phyloP scores from a whole-genome alignment of 2,329 filamentous ascomycete species.

The Trichophyton mentagrophytes region DNA sequence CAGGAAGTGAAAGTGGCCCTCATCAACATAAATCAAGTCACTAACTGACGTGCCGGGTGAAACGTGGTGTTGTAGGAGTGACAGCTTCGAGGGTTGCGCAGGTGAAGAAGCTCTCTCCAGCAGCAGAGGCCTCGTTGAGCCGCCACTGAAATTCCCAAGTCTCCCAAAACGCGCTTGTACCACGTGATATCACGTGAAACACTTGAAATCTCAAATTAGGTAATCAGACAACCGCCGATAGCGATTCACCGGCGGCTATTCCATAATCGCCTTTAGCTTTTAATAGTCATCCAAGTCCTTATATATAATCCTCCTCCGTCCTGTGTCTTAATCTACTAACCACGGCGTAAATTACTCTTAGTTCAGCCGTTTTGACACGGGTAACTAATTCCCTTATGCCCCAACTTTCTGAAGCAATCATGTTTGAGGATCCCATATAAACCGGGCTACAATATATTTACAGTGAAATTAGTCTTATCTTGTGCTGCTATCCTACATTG shows the following conservation, averaged over 20 bases:
- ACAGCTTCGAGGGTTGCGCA: background rate
- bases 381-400: too few species aligned
- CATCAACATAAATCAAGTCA: background rate
- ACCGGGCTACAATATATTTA: background rate
- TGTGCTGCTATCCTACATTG: background rate
- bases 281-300: too few species aligned
- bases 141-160: constrained; percentile 5
- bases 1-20: background rate
- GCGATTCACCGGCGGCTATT: too few species aligned
- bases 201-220: too few species aligned
- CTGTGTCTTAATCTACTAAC: too few species aligned
- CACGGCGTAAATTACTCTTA: too few species aligned
- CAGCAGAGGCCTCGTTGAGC: background rate
- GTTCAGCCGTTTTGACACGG: too few species aligned
- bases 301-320: too few species aligned
- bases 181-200: background rate
- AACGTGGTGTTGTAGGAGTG: background rate
- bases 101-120: background rate
- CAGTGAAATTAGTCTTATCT: background rate
- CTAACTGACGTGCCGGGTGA: background rate
- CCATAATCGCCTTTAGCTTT: too few species aligned
- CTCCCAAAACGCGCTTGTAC: background rate
- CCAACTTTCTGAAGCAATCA: too few species aligned
- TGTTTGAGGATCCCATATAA: too few species aligned
- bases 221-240: too few species aligned